Evolutionary conservation across 2,329 filamentous ascomycete species (phyloP).

Genomic region (Fusarium tricinctum): DNA sequence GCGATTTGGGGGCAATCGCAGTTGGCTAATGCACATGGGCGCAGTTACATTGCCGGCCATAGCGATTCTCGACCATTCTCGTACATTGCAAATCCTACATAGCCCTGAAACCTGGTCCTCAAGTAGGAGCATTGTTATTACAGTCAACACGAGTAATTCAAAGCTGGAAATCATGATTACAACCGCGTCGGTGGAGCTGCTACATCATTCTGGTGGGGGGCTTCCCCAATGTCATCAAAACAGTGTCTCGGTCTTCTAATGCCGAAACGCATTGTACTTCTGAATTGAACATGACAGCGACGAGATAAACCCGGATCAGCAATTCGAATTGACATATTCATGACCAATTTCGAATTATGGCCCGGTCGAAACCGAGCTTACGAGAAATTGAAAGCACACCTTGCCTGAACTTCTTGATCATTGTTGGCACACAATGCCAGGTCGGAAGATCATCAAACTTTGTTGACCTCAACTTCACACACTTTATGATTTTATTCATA

Average conservation of each 20-base stretch:
- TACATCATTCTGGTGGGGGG: slow-evolving; percentile 36
- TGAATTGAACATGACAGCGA: slow-evolving; percentile 27
- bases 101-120: slow-evolving; percentile 20
- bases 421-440: slow-evolving; percentile 4
- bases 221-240: slow-evolving; percentile 8
- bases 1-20: slow-evolving; percentile 23
- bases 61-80: slow-evolving; percentile 27
- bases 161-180: slow-evolving; percentile 36
- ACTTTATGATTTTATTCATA: neutral
- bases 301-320: slow-evolving; percentile 35
- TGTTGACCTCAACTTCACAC: slow-evolving; percentile 3
- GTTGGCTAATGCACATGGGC: slow-evolving; percentile 24
- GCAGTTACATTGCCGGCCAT: slow-evolving; percentile 34
- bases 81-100: slow-evolving; percentile 14
- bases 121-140: slow-evolving; percentile 15
- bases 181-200: slow-evolving; percentile 31
- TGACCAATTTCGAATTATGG: neutral
- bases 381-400: neutral
- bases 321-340: slow-evolving; percentile 16
- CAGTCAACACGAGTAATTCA: slow-evolving; percentile 8
- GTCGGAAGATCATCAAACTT: neutral
- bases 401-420: slow-evolving; percentile 1
- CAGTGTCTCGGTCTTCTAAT: slow-evolving; percentile 42
- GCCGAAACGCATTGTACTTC: slow-evolving; percentile 22
- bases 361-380: slow-evolving; percentile 6